phyloP scores from a whole-genome alignment of 2,329 filamentous ascomycete species.

The Aspergillus ochraceus region DNA sequence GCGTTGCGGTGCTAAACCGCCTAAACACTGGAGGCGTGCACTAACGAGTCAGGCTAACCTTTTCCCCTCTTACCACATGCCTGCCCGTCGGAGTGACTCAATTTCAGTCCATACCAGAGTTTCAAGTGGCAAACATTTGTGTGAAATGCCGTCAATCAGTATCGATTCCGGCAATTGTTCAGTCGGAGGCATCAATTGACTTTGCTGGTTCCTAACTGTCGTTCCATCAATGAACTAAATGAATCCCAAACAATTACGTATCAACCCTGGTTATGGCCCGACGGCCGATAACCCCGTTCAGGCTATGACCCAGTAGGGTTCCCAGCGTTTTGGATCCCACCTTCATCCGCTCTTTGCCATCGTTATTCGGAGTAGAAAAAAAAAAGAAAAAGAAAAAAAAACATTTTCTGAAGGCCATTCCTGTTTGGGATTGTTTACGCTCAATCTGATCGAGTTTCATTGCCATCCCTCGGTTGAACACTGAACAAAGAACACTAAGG shows the following conservation, averaged over 20 bases:
- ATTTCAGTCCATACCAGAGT: background rate
- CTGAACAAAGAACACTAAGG: background rate
- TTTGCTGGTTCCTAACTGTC: background rate
- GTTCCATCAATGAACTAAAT: too few relatives aligned
- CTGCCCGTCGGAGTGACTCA: background rate
- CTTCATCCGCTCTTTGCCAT: background rate
- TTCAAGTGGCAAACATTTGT: background rate
- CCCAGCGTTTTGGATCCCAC: background rate
- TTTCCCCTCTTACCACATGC: background rate
- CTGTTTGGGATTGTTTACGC: background rate
- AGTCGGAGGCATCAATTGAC: background rate
- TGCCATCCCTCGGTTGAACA: background rate
- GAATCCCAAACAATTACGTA: too few relatives aligned
- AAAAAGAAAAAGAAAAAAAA: background rate
- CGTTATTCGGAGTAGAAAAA: background rate
- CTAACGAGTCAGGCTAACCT: slow-evolving; percentile 1
- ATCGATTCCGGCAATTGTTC: background rate
- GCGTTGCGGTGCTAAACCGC: background rate
- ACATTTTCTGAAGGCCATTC: background rate
- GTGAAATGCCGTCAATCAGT: background rate
- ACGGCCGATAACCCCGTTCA: background rate
- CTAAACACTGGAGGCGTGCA: background rate
- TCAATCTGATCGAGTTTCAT: background rate
- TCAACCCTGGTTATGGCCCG: too few relatives aligned
- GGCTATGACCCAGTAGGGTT: too few relatives aligned